A percentile compares a stretch with the other conserved stretches of the same genome.
Conservation (phyloP, 2,329 filamentous ascomycete species). For the Penicillium sp. region DNA sequence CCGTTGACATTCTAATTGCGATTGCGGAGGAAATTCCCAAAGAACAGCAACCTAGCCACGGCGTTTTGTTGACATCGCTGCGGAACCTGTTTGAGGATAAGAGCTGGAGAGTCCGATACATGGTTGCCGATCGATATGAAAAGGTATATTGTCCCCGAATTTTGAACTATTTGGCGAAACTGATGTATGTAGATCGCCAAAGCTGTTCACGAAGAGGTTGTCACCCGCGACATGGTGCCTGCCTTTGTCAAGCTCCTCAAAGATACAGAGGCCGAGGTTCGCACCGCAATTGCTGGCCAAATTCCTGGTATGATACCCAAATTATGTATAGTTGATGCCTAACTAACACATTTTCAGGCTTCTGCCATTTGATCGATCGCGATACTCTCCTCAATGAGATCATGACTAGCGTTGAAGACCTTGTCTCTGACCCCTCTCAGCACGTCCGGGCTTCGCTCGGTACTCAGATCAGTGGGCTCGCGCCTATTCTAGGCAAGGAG, state of each 20-base stretch:
- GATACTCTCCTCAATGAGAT: slow-evolving; percentile 90
- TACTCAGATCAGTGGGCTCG: slow-evolving; percentile 94
- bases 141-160: slow-evolving; percentile 62
- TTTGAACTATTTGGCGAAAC: not conserved
- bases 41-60: slow-evolving; percentile 95
- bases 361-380: slow-evolving; percentile 85
- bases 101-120: slow-evolving; percentile 98
- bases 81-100: slow-evolving; percentile 97
- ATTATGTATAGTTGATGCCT: slow-evolving; percentile 21
- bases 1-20: slow-evolving; percentile 92
- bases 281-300: slow-evolving; percentile 94
- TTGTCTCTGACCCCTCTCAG: slow-evolving; percentile 93
- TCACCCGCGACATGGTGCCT: slow-evolving; percentile 88
- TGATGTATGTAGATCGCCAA: slow-evolving; percentile 74
- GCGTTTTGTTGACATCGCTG: slow-evolving; percentile 84
- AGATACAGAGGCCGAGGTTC: slow-evolving; percentile 95
- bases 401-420: slow-evolving; percentile 92
- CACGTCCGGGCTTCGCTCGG: slow-evolving; percentile 94
- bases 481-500: slow-evolving; percentile 95
- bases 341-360: slow-evolving; percentile 56
- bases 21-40: slow-evolving; percentile 97
- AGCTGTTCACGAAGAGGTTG: slow-evolving; percentile 95
- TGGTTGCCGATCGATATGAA: slow-evolving; percentile 98
- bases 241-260: slow-evolving; percentile 97
- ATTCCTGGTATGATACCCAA: slow-evolving; percentile 66